Evolutionary conservation across 768 basidiomycete genomes (phyloP), one percentile per base, ranked within the genome.

Genomic region (Mycena venus): DNA sequence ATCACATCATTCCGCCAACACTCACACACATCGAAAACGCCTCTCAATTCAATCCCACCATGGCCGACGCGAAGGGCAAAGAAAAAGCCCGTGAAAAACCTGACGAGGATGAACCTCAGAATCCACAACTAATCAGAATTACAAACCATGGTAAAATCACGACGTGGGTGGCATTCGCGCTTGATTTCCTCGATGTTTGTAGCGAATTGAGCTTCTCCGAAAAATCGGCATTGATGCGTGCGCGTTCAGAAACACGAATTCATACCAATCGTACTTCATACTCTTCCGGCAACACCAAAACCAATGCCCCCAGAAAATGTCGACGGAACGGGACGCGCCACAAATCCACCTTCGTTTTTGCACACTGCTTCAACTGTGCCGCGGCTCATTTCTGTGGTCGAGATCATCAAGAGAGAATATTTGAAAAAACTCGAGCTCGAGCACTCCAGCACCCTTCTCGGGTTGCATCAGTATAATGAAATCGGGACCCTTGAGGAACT

Each of bases 351-450:
- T 55, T 56, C 78, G 36, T 79, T 82, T 56, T 83, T 82, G 4
- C 79, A 81, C 19, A 82, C 85, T 3, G 86, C 89, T 0, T 76
- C 83, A 0, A 80, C 84, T 10, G 87, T 91, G 6, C 91, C 94
- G 0, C 90, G 93, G 0, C 87, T 97, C 10, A 86, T 97, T 42
- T 91, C 92, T 0, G 93, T 95, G 4, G 92, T 91, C 0, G 96
- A 97, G 82, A 94, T 96, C 68, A 90, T 96, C 78, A 96, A 96
- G 79, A 90, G 96, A 31, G 94, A 96, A 79, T 96, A 91, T 79
- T 73, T 94, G 66, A 91, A 91, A 68, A 80, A 79, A 19, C 84
- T 93, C 8, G 87, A 88, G 49, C 75, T 81, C 23, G 88, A 83
- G 15, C 81, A 78, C 40, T 86, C 85, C 2, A 80, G 82, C n/a